Evolutionary conservation across 192 early-diverging fungal genomes (phyloP).

Genomic region (Backusella westeae): DNA sequence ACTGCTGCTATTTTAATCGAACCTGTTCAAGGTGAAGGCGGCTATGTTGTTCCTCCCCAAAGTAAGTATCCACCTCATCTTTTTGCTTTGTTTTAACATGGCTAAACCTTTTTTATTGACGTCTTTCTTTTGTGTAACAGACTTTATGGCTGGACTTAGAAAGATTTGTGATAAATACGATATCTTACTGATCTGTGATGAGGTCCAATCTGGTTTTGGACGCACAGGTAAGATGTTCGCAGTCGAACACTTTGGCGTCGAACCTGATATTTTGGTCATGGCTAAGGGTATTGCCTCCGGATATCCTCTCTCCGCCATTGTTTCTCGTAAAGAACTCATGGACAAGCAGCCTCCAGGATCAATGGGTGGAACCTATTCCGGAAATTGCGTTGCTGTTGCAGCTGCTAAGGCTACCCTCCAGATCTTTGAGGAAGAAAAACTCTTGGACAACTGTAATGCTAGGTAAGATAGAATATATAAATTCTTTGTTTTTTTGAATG

Average conservation of each 20-base stretch:
- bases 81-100: neutral
- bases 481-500: neutral
- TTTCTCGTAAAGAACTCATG: conserved; percentile 39
- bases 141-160: conserved; percentile 30
- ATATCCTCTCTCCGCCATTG: conserved; percentile 43
- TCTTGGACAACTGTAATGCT: conserved; percentile 38
- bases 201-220: conserved; percentile 46
- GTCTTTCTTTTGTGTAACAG: conserved; percentile 8
- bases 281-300: conserved; percentile 47
- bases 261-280: conserved; percentile 46
- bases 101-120: neutral
- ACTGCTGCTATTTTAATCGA: conserved; percentile 44
- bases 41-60: conserved; percentile 41
- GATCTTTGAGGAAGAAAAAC: conserved; percentile 40
- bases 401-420: conserved; percentile 45
- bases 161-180: conserved; percentile 42
- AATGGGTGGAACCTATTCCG: conserved; percentile 46
- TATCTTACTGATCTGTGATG: conserved; percentile 41
- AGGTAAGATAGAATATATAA: conserved; percentile 14
- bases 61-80: conserved; percentile 17
- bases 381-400: conserved; percentile 41
- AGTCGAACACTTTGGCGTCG: conserved; percentile 35
- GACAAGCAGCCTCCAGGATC: conserved; percentile 41
- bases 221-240: conserved; percentile 48
- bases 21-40: conserved; percentile 44